phyloP scores from a whole-genome alignment of 2,329 filamentous ascomycete genomes.

The Neonectria sp. region DNA sequence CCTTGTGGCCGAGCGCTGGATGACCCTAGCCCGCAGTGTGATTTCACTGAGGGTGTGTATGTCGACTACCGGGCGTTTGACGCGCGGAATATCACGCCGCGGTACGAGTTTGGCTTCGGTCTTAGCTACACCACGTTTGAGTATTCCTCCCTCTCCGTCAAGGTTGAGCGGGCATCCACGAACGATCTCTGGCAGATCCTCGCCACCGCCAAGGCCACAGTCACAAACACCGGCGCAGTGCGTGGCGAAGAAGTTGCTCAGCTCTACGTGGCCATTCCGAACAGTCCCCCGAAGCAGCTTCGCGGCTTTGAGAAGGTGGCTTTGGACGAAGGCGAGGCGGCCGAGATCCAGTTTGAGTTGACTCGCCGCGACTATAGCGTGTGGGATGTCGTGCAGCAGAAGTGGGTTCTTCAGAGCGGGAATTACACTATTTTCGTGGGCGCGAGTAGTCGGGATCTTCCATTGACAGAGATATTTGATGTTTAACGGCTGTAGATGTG shows the following conservation, averaged over 20 bases:
- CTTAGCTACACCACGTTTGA: not conserved
- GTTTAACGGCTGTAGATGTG: not conserved
- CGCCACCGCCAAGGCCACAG: not conserved
- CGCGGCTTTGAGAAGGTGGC: not conserved
- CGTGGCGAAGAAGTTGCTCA: not conserved
- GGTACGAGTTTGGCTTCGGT: slow-evolving; percentile 68
- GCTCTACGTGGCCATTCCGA: not conserved
- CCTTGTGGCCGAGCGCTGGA: slow-evolving; percentile 58
- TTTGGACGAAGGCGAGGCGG: not conserved
- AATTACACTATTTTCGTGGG: not conserved
- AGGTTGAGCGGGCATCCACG: not conserved
- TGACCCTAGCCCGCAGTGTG: slow-evolving; percentile 72
- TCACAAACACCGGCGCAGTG: not conserved
- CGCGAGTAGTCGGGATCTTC: not conserved
- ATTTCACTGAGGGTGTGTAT: slow-evolving; percentile 70
- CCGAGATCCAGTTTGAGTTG: not conserved
- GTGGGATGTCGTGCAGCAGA: not conserved
- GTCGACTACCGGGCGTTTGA: slow-evolving; percentile 71
- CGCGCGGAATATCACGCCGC: slow-evolving; percentile 58
- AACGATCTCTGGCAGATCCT: not conserved
- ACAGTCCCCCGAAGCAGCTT: not conserved
- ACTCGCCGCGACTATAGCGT: not conserved
- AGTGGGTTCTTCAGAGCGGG: not conserved
- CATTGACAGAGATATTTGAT: not conserved
- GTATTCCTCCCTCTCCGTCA: not conserved